Evolutionary conservation across 805 yeast species (phyloP).

Genomic region (Dipodascus geniculatus): DNA sequence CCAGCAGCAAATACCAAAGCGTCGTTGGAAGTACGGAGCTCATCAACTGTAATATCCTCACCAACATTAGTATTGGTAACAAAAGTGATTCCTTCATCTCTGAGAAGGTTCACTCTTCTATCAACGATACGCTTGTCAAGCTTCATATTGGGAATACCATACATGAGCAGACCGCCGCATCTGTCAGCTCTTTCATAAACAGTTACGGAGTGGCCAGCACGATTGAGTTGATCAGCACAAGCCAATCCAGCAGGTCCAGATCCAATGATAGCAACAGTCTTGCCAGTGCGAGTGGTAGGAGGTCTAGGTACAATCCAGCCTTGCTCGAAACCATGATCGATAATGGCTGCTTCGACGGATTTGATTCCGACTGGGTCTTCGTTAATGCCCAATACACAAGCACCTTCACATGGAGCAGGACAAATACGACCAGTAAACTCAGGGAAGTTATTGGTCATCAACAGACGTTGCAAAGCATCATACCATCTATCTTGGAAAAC

Average conservation of each 20-base stretch:
- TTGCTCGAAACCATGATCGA: constrained; percentile 90
- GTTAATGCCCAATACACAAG: constrained; percentile 85
- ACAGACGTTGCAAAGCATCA: constrained; percentile 79
- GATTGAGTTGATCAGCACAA: constrained; percentile 92
- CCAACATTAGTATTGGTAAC: constrained; percentile 72
- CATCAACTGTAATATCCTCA: constrained; percentile 63
- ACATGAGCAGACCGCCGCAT: constrained; percentile 95
- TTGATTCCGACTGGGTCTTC: constrained; percentile 95
- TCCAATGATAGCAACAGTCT: constrained; percentile 76
- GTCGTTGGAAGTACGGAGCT: constrained; percentile 51
- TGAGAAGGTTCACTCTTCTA: constrained; percentile 83
- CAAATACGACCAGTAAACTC: constrained; percentile 97
- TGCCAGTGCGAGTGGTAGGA: constrained; percentile 74
- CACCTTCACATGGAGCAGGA: constrained; percentile 99
- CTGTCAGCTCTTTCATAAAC: constrained; percentile 92
- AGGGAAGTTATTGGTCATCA: constrained; percentile 97
- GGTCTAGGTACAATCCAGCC: constrained; percentile 90
- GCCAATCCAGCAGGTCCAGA: constrained; percentile 98
- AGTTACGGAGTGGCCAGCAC: constrained; percentile 87
- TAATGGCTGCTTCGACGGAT: constrained; percentile 89
- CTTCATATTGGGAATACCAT: constrained; percentile 99
- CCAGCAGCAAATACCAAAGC: constrained; percentile 91
- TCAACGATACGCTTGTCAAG: constrained; percentile 85
- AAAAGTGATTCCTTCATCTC: constrained; percentile 80
- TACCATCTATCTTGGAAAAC: constrained; percentile 92